These are phyloP conservation scores for Saturnispora besseyi DNA, from an alignment of 805 yeast species.

Conservation along the genomic window DNA sequence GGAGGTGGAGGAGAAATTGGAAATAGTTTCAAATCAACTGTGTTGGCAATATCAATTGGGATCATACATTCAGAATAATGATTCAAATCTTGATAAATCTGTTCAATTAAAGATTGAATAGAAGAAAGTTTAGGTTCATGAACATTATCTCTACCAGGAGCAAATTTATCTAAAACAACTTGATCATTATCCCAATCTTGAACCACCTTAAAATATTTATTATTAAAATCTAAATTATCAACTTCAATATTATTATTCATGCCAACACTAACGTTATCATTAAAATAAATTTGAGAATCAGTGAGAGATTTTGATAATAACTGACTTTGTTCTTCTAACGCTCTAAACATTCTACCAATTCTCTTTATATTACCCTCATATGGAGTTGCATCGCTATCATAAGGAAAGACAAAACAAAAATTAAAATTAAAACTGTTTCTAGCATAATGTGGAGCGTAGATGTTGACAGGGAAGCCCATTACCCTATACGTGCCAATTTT, in stretches of 20 bases:
- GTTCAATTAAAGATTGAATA: constrained; percentile 73
- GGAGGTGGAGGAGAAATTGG: constrained; percentile 83
- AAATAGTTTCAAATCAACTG: constrained; percentile 88
- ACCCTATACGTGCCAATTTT: constrained; percentile 63
- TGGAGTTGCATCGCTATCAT: constrained; percentile 71
- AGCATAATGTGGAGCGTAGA: constrained; percentile 65
- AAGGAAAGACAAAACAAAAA: constrained; percentile 83
- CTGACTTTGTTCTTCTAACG: constrained; percentile 82
- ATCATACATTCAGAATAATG: constrained; percentile 94
- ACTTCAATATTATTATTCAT: background rate
- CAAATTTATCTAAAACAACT: constrained; percentile 15
- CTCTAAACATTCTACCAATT: constrained; percentile 81
- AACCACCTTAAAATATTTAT: constrained; percentile 25
- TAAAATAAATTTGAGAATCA: constrained; percentile 36
- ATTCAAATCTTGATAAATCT: constrained; percentile 88
- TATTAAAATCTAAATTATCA: constrained; percentile 8
- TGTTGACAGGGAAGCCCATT: constrained; percentile 82
- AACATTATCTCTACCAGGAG: constrained; percentile 16
- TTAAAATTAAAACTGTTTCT: constrained; percentile 91
- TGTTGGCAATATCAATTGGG: constrained; percentile 82
- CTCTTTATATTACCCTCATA: constrained; percentile 80
- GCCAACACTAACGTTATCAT: constrained; percentile 12
- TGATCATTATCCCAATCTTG: constrained; percentile 25
- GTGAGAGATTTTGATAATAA: constrained; percentile 51
- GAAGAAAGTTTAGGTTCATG: constrained; percentile 31